Evolutionary conservation across 2,329 filamentous ascomycete genomes (phyloP).

Genomic region (Penicillium occitanis): DNA sequence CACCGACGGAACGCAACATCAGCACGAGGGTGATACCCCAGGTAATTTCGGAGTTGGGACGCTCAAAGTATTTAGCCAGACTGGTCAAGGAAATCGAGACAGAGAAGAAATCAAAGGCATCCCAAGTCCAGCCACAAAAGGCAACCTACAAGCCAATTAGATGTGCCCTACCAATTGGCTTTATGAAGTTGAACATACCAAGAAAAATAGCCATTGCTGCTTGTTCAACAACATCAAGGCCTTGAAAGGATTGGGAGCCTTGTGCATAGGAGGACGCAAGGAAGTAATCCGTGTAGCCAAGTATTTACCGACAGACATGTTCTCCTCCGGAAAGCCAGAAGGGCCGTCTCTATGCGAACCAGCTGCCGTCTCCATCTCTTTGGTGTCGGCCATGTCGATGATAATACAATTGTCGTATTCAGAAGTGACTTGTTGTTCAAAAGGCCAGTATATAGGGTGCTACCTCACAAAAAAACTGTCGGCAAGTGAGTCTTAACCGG

Average conservation of each 20-base stretch:
- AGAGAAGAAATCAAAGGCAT: slow-evolving; percentile 63
- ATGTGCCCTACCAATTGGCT: background rate
- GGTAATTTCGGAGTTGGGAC: slow-evolving; percentile 58
- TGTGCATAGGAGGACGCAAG: slow-evolving; percentile 57
- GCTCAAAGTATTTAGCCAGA: slow-evolving; percentile 55
- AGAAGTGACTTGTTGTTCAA: background rate
- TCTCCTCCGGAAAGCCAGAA: background rate
- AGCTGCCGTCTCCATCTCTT: background rate
- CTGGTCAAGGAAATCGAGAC: slow-evolving; percentile 58
- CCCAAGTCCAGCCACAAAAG: slow-evolving; percentile 55
- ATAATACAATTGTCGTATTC: background rate
- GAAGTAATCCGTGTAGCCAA: slow-evolving; percentile 55
- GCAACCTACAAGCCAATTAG: slow-evolving; percentile 32
- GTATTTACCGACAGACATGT: slow-evolving; percentile 44
- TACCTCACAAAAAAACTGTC: background rate
- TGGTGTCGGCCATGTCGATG: slow-evolving; percentile 7
- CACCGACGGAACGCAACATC: slow-evolving; percentile 62
- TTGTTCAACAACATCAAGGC: slow-evolving; percentile 52
- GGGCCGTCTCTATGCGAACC: background rate
- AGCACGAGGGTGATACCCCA: slow-evolving; percentile 58
- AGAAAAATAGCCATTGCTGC: slow-evolving; percentile 62
- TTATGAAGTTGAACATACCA: slow-evolving; percentile 28
- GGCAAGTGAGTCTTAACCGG: background rate
- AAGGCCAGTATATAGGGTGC: background rate
- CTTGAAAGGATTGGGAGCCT: slow-evolving; percentile 55